Percentiles rank a stretch among this genome's conserved stretches.
These are phyloP conservation scores for Aspergillus sclerotiicarbonarius DNA, from an alignment of 495 filamentous ascomycete species.

Conservation along the genomic window DNA sequence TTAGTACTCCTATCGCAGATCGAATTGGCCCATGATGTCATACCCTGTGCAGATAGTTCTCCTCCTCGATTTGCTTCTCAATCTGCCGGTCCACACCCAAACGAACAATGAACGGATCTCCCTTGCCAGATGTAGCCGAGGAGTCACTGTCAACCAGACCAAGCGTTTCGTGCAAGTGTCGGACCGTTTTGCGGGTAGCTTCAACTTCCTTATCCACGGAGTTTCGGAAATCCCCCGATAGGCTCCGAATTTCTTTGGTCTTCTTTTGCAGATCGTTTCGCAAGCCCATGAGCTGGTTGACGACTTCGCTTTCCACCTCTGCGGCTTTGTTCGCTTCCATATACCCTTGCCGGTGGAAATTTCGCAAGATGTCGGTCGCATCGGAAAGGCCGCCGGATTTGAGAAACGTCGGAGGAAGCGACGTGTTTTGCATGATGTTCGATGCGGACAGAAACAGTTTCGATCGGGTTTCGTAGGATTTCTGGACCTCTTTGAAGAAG, in stretches of 20 bases:
- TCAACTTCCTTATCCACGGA: constrained; percentile 58
- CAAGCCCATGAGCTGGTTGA: constrained; percentile 79
- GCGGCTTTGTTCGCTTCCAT: constrained; percentile 81
- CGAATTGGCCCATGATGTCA: constrained; percentile 16
- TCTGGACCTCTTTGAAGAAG: constrained; percentile 91
- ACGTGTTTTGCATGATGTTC: constrained; percentile 78
- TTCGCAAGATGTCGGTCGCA: constrained; percentile 73
- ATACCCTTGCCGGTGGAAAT: constrained; percentile 80
- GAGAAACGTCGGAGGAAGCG: constrained; percentile 68
- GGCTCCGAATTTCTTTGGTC: constrained; percentile 93
- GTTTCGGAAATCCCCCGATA: constrained; percentile 94
- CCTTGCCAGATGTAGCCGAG: constrained; percentile 71
- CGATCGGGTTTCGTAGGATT: constrained; percentile 80
- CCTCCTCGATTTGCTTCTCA: constrained; percentile 90
- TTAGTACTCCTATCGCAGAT: constrained; percentile 24
- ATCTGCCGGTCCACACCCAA: constrained; percentile 83
- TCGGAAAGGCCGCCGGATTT: constrained; percentile 80
- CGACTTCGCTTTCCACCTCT: constrained; percentile 88
- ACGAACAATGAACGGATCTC: constrained; percentile 84
- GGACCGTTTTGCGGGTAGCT: constrained; percentile 62
- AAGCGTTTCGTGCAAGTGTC: constrained; percentile 75
- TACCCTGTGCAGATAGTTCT: constrained; percentile 94
- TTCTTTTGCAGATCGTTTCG: constrained; percentile 89
- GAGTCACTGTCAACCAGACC: constrained; percentile 74
- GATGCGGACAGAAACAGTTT: constrained; percentile 82